phyloP scores from a whole-genome alignment of 176 grass and related monocot genomes.

The Elaeis guineensis region DNA sequence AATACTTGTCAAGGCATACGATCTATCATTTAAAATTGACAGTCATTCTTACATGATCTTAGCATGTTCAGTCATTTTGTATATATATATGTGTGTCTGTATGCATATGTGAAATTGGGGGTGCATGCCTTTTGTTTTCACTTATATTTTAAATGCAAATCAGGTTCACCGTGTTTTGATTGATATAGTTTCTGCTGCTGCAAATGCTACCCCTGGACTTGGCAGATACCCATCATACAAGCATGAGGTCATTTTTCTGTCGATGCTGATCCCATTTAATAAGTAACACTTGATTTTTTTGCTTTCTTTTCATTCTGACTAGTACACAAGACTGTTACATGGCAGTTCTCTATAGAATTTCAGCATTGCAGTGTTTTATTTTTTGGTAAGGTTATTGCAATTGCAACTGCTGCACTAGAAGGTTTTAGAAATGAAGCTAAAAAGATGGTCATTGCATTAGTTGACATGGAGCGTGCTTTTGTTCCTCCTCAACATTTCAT shows the following conservation, averaged over 20 bases:
- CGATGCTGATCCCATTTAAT: not conserved
- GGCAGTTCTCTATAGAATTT: too few species aligned
- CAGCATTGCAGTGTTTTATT: not conserved
- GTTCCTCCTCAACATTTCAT: slow-evolving; percentile 86
- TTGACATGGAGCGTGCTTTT: slow-evolving; percentile 84
- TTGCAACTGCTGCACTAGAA: slow-evolving; percentile 65
- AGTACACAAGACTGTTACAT: too few species aligned
- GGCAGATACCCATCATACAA: slow-evolving; percentile 80
- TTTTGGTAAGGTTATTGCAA: slow-evolving; percentile 50
- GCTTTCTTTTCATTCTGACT: too few species aligned
- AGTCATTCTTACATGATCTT: too few species aligned
- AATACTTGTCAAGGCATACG: too few species aligned
- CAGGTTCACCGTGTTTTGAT: slow-evolving; percentile 69
- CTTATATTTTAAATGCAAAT: slow-evolving; percentile 3
- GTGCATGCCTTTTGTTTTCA: not conserved
- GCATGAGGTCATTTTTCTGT: slow-evolving; percentile 35
- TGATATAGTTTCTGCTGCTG: slow-evolving; percentile 69
- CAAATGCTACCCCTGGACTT: slow-evolving; percentile 80
- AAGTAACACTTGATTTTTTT: not conserved
- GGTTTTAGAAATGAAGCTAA: slow-evolving; percentile 67
- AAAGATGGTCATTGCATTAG: slow-evolving; percentile 73
- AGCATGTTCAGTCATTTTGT: too few species aligned
- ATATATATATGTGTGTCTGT: too few species aligned
- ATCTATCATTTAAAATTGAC: too few species aligned
- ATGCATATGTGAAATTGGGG: too few species aligned